Conservation (phyloP, 2,329 filamentous ascomycete species). For the Penicillium rolfsii region DNA sequence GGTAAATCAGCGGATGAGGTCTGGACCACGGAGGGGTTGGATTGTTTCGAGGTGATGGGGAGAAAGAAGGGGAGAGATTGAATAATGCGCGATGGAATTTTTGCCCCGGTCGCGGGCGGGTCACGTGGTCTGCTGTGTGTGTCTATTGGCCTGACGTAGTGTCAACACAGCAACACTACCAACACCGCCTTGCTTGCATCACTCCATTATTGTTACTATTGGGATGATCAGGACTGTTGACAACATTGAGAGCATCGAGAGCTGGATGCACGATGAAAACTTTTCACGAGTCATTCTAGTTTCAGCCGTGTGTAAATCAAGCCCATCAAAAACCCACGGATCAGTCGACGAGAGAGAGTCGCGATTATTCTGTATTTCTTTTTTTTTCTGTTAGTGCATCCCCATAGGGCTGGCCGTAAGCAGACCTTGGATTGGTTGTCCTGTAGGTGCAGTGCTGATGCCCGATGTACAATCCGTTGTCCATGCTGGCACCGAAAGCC, state of each 20-base stretch:
- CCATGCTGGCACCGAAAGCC: neutral
- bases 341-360: neutral
- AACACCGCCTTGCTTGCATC: slow-evolving; percentile 8
- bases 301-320: too few species aligned
- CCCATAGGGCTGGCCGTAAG: neutral
- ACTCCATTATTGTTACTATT: neutral
- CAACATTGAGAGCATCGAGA: too few species aligned
- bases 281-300: too few species aligned
- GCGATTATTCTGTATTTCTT: neutral
- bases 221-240: neutral
- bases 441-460: neutral
- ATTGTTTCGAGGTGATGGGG: slow-evolving; percentile 33
- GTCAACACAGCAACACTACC: slow-evolving; percentile 5
- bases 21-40: slow-evolving; percentile 29
- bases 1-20: slow-evolving; percentile 26
- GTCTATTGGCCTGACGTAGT: slow-evolving; percentile 29
- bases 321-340: neutral
- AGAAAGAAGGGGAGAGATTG: slow-evolving; percentile 28
- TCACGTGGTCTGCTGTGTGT: slow-evolving; percentile 29
- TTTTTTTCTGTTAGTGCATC: neutral
- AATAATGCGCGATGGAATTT: slow-evolving; percentile 39
- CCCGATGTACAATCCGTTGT: neutral
- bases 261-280: neutral
- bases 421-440: neutral
- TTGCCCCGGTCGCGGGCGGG: slow-evolving; percentile 29